Base-by-base conservation (phyloP, 495 filamentous ascomycete genomes). In the Neurospora sp. region DNA sequence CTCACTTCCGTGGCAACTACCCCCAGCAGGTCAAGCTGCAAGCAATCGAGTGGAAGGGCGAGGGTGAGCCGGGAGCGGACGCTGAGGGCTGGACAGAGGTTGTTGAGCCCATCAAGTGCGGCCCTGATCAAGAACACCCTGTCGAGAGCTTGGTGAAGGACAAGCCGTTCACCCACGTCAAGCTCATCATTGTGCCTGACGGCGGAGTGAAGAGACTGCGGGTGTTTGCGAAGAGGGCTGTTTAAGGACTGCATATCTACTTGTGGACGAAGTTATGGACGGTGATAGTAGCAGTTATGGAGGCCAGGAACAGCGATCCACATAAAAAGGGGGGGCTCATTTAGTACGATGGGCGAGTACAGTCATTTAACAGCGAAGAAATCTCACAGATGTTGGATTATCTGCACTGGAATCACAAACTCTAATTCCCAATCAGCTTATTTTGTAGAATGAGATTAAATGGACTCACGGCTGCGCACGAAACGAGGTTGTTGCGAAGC, bases 171-270 rank as follows among this genome's bases (percentile, higher is more conserved):
- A 91, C 90, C 10, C 93, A 95, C 83, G 89, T 93, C 37, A 97
- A 96, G 85, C 83, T 98, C 81, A 92, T 91, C 31, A 96, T 98
- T 71, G 91, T 97, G 73, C 94, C 94, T 7, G 94, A 98, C 80
- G 94, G 94, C 48, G 94, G 94, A 1, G 92, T 97, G 39, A 97
- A 97, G 87, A 84, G 94, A 68, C 87, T 97, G 73, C 88, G 94
- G 70, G 90, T 96, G 14, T 91, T 93, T 80, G 93, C 92, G 5
- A 90, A 88, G 78, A 87, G 91, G 76, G 83, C 81, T 22, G 75
- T 82, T 27, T 83, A 74, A 82, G 27, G 27, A 6, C 10, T 6
- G 14, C 2, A 59, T 4, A 20, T 46, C 8, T 37, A 35, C 35
- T 7, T 37, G 35, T 37, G 35, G 35, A 37, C 35, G 35, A 37